These are phyloP conservation scores for Phytophthora meadii DNA, from an alignment of 352 stramenopile species.

Conservation along the genomic window DNA sequence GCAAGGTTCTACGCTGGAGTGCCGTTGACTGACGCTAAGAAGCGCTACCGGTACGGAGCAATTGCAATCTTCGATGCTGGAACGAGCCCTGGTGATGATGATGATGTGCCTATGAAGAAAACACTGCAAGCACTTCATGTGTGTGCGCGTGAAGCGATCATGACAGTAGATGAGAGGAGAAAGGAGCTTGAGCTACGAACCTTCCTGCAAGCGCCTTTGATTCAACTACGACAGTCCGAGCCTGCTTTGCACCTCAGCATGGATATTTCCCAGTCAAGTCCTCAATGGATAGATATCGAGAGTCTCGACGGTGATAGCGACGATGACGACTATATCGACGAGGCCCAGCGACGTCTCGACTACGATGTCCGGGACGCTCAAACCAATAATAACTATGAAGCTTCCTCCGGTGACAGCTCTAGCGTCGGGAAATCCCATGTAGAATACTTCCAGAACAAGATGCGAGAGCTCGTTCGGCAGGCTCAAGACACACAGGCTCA, in stretches of 20 bases:
- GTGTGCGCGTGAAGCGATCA: slow-evolving; percentile 43
- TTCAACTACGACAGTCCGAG: slow-evolving; percentile 56
- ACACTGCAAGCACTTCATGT: slow-evolving; percentile 42
- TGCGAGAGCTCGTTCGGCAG: slow-evolving; percentile 72
- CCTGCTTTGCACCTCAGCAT: slow-evolving; percentile 44
- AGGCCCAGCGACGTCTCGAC: slow-evolving; percentile 27
- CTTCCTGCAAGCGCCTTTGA: slow-evolving; percentile 61
- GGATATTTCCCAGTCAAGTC: slow-evolving; percentile 27
- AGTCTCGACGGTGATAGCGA: slow-evolving; percentile 35
- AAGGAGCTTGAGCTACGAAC: slow-evolving; percentile 57
- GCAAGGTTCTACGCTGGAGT: slow-evolving; percentile 78
- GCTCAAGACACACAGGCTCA: slow-evolving; percentile 77
- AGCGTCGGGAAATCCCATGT: slow-evolving; percentile 24
- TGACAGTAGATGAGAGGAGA: slow-evolving; percentile 49
- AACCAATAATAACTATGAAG: slow-evolving; percentile 16
- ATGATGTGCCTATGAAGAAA: slow-evolving; percentile 50
- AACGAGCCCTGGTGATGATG: slow-evolving; percentile 38
- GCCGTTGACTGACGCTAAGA: slow-evolving; percentile 55
- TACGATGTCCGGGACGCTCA: slow-evolving; percentile 20
- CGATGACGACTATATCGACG: slow-evolving; percentile 15
- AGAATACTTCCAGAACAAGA: slow-evolving; percentile 68
- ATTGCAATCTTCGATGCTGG: slow-evolving; percentile 71
- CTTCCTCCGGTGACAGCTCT: slow-evolving; percentile 5
- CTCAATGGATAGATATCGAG: slow-evolving; percentile 19
- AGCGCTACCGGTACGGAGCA: slow-evolving; percentile 56